phyloP scores from a whole-genome alignment of 495 filamentous ascomycete species.

The Oidiodendron maius region DNA sequence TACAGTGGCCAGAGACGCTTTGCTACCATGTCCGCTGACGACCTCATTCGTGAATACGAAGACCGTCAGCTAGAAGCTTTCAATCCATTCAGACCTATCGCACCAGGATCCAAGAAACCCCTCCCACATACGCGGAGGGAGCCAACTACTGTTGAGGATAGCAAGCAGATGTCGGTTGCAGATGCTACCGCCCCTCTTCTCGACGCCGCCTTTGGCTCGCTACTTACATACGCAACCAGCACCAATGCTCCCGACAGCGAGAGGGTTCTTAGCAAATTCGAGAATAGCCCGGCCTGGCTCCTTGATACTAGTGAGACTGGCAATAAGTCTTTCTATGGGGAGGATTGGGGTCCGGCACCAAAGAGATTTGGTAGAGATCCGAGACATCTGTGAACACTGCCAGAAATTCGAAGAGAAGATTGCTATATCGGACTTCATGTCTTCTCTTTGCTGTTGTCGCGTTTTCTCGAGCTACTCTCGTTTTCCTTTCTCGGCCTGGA shows the following conservation, averaged over 20 bases:
- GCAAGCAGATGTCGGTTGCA: slow-evolving; percentile 23
- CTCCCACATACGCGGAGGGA: neutral
- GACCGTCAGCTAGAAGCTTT: neutral
- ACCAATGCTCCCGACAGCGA: slow-evolving; percentile 2
- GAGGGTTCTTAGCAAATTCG: slow-evolving; percentile 14
- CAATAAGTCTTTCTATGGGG: slow-evolving; percentile 28
- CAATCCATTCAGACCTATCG: slow-evolving; percentile 9
- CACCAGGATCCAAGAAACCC: slow-evolving; percentile 2
- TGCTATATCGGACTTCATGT: too few relatives aligned
- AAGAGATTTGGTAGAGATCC: neutral
- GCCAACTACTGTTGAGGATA: slow-evolving; percentile 24
- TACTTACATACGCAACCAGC: slow-evolving; percentile 25
- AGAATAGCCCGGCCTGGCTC: slow-evolving; percentile 13
- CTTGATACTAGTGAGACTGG: slow-evolving; percentile 27
- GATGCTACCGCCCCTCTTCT: slow-evolving; percentile 33
- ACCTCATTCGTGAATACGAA: slow-evolving; percentile 7
- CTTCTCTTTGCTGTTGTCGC: too few relatives aligned
- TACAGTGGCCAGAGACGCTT: slow-evolving; percentile 13
- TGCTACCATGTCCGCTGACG: slow-evolving; percentile 5
- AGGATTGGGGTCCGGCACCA: slow-evolving; percentile 17
- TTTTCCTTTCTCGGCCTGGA: too few relatives aligned
- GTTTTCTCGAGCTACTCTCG: too few relatives aligned
- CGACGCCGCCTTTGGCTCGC: slow-evolving; percentile 28
- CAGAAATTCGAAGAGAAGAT: too few relatives aligned
- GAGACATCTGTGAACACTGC: neutral